Conservation (phyloP, 2,329 filamentous ascomycete genomes). For the Alternaria arbusti region DNA sequence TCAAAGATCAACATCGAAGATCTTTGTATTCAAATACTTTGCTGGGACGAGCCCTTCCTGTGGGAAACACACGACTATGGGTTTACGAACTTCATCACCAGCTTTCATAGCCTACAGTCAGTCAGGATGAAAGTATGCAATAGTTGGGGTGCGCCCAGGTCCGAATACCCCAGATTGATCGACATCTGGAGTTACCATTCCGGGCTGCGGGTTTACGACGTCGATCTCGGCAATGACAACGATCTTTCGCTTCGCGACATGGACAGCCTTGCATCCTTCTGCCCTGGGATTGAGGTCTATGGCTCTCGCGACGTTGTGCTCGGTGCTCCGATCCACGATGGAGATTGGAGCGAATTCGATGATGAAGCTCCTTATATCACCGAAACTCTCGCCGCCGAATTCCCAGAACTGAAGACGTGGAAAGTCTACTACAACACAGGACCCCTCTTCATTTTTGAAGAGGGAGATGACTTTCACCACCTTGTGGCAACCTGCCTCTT, state of each 20-base stretch:
- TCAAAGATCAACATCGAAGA: not conserved
- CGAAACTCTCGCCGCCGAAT: not conserved
- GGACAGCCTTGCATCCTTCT: not conserved
- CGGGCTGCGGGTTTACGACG: not conserved
- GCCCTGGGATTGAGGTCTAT: not conserved
- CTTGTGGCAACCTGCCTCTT: not conserved
- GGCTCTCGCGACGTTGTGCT: not conserved
- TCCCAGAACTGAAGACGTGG: not conserved
- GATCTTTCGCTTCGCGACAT: not conserved
- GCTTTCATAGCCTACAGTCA: not conserved
- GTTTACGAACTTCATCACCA: not conserved
- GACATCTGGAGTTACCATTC: not conserved
- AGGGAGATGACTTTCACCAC: not conserved
- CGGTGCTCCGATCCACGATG: not conserved
- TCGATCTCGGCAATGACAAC: not conserved
- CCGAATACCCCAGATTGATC: not conserved
- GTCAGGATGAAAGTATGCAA: not conserved
- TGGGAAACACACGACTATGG: not conserved
- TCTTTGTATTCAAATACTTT: not conserved
- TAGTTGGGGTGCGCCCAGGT: not conserved
- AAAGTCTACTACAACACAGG: not conserved
- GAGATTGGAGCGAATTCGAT: not conserved
- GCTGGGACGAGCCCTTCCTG: not conserved
- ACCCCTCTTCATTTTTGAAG: not conserved
- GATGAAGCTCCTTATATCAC: not conserved